Evolutionary conservation across 2,329 filamentous ascomycete species (phyloP).

Genomic region (Ramularia endophylla): DNA sequence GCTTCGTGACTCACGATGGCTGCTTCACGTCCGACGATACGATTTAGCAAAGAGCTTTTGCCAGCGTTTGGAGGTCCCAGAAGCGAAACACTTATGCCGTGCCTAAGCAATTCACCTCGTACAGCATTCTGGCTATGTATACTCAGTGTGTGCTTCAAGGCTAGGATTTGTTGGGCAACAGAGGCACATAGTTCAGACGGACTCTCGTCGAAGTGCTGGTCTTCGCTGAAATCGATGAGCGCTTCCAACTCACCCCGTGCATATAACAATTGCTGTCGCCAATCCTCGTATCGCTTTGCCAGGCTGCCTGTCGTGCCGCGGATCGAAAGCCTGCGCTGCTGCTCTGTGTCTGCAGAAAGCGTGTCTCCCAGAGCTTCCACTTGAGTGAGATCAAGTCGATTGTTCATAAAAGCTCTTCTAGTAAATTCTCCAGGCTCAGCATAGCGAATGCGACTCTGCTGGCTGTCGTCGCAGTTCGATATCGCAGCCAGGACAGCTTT

Average conservation of each 20-base stretch:
- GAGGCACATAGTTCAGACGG: constrained; percentile 64
- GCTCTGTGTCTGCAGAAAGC: constrained; percentile 69
- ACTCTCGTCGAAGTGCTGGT: constrained; percentile 93
- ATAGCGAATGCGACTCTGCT: constrained; percentile 57
- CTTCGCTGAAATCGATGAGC: constrained; percentile 93
- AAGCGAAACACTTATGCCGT: constrained; percentile 78
- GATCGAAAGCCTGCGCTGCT: constrained; percentile 82
- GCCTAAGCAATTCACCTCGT: constrained; percentile 74
- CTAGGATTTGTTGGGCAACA: constrained; percentile 59
- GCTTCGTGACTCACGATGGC: constrained; percentile 92
- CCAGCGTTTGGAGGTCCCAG: constrained; percentile 90
- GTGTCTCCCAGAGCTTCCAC: constrained; percentile 60
- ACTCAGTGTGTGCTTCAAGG: constrained; percentile 57
- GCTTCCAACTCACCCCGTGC: constrained; percentile 91
- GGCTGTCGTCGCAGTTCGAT: constrained; percentile 16
- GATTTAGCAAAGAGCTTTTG: constrained; percentile 90
- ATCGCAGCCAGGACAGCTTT: constrained; percentile 80
- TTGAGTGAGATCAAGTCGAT: constrained; percentile 79
- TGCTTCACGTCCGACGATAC: constrained; percentile 82
- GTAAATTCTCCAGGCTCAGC: constrained; percentile 97
- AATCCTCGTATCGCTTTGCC: constrained; percentile 70
- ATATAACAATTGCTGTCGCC: constrained; percentile 70
- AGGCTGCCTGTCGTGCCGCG: constrained; percentile 63
- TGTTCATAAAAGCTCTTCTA: constrained; percentile 80
- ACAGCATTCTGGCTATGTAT: constrained; percentile 71